Evolutionary conservation across 176 grass and related monocot species (phyloP), one percentile per base, ranked within the genome.

Genomic region (Neostapfia colusana): DNA sequence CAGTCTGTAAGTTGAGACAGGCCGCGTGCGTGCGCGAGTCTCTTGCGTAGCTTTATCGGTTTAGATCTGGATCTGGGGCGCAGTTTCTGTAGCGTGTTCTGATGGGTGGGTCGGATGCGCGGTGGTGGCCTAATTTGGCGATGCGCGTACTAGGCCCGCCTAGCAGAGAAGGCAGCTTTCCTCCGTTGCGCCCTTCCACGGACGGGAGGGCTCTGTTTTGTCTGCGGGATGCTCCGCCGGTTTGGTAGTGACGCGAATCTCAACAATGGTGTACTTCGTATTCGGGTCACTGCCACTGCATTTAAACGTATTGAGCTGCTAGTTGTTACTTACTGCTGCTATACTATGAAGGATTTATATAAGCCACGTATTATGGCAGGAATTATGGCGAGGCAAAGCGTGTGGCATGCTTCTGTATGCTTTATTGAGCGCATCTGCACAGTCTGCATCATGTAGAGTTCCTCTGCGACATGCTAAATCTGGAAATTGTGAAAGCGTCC

Each of bases 31-130:
- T 34, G 17, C 17, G 9, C 31, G 21, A 65, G 46, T 65, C n/a
- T 56, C 48, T 3, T 28, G 25, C 7, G 15, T 55, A 2, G 28
- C 13, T 23, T 37, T 49, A 51, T 12, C 60, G 26, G 66, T 76
- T 74, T 46, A 64, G 81, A 88, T 88, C 81, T 75, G 14, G 86
- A 81, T 81, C 86, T 34, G 77, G 23, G 4, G 7, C 15, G 7
- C 31, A 11, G 17, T 39, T 79, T 67, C 2, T 1, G 18, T n/a
- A 27, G 23, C 9, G 65, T 46, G 58, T 2, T 58, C 49, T 1
- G 50, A 8, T 27, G 35, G 34, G 25, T 27, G 35, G 34, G 25
- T 39, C 45, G 2, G 56, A 25, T 45, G 38, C 10, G 26, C 10
- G 2, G 13, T 10, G 1, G 48, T 10, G 1, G 48, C 25, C 8